Evolutionary conservation across 805 yeast genomes (phyloP).

Genomic region (Kluyveromyces lactis): DNA sequence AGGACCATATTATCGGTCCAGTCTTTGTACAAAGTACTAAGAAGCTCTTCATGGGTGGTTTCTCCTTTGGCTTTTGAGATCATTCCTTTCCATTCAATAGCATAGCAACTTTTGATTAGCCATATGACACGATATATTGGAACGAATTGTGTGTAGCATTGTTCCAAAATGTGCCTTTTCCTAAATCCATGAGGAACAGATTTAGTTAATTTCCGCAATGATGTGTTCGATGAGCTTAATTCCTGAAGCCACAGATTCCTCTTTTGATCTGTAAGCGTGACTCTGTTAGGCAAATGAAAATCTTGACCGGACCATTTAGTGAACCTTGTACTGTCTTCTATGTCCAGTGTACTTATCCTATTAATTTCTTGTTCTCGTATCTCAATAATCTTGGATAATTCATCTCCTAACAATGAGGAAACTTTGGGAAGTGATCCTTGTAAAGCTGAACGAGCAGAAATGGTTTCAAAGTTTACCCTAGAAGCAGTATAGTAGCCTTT

Average conservation of each 20-base stretch:
- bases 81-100: conserved; percentile 47
- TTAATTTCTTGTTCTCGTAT: conserved; percentile 27
- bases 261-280: conserved; percentile 81
- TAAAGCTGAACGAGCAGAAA: conserved; percentile 29
- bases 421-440: conserved; percentile 27
- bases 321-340: conserved; percentile 7
- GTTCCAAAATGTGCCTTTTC: conserved; percentile 64
- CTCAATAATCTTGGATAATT: conserved; percentile 21
- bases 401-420: conserved; percentile 23
- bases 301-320: conserved; percentile 25
- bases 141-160: conserved; percentile 54
- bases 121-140: conserved; percentile 83
- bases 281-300: conserved; percentile 38
- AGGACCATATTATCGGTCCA: conserved; percentile 84
- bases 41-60: conserved; percentile 26
- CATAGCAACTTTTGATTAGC: conserved; percentile 82
- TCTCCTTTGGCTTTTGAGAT: conserved; percentile 11
- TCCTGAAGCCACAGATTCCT: conserved; percentile 81
- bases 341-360: conserved; percentile 15
- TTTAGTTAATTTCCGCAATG: conserved; percentile 59
- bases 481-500: conserved; percentile 28
- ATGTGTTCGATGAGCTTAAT: conserved; percentile 57
- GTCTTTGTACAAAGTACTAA: conserved; percentile 64
- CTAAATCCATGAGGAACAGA: conserved; percentile 88
- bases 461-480: conserved; percentile 29